Percentiles rank a stretch among this genome's conserved stretches.
phyloP scores from a whole-genome alignment of 2,329 filamentous ascomycete species.

The Talaromyces sp. region DNA sequence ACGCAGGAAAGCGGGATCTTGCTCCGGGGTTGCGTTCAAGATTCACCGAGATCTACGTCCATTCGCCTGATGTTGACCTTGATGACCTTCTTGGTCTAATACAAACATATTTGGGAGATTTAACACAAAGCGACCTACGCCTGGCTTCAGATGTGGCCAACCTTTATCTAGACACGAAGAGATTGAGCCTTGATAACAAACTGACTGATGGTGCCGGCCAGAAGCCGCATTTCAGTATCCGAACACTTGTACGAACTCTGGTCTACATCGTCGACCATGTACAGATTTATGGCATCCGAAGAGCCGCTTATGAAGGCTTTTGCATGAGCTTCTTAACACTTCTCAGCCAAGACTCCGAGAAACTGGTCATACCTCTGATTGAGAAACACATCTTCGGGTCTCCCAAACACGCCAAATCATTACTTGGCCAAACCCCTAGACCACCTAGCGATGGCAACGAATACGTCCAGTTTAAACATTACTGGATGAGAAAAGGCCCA shows the following conservation, averaged over 20 bases:
- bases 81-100: slow-evolving; percentile 87
- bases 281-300: slow-evolving; percentile 74
- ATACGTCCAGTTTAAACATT: slow-evolving; percentile 83
- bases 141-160: slow-evolving; percentile 75
- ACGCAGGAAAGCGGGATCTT: slow-evolving; percentile 92
- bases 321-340: slow-evolving; percentile 97
- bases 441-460: slow-evolving; percentile 69
- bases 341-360: slow-evolving; percentile 75
- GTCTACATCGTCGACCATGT: slow-evolving; percentile 84
- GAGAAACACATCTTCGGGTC: slow-evolving; percentile 72
- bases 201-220: slow-evolving; percentile 94
- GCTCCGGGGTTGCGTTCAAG: slow-evolving; percentile 82
- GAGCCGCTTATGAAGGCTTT: slow-evolving; percentile 90
- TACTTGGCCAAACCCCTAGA: slow-evolving; percentile 73
- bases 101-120: slow-evolving; percentile 74
- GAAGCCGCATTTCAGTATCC: slow-evolving; percentile 92
- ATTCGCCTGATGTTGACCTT: slow-evolving; percentile 79
- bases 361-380: slow-evolving; percentile 72
- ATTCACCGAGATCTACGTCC: slow-evolving; percentile 94
- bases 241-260: slow-evolving; percentile 85
- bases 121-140: slow-evolving; percentile 66
- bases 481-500: slow-evolving; percentile 80
- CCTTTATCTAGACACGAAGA: slow-evolving; percentile 84
- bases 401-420: slow-evolving; percentile 63
- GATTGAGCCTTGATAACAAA: slow-evolving; percentile 71